A percentile compares a stretch with the other conserved stretches of the same genome.
These are phyloP conservation scores for Elongisporangium anandrum DNA, from an alignment of 352 stramenopile species.

Conservation along the genomic window DNA sequence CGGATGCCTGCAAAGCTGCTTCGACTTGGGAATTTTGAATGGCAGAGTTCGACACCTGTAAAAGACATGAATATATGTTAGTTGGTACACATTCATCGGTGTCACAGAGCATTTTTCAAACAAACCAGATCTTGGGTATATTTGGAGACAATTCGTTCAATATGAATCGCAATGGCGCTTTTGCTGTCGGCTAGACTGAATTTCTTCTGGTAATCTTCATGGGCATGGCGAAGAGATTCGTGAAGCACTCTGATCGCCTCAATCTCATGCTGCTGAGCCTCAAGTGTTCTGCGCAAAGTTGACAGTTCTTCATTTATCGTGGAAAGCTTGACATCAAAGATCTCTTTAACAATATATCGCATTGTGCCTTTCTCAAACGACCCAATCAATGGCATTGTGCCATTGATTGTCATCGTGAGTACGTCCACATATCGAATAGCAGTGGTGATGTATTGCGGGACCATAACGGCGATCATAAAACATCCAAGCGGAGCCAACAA, in stretches of 20 bases:
- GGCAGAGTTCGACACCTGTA: not conserved
- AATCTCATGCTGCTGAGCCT: conserved; percentile 53
- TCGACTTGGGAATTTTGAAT: conserved; percentile 20
- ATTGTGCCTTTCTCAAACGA: conserved; percentile 51
- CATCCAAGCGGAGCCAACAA: conserved; percentile 64
- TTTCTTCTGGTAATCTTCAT: conserved; percentile 53
- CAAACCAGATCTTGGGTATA: conserved; percentile 62
- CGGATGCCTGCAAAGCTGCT: conserved; percentile 18
- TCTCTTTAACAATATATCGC: conserved; percentile 57
- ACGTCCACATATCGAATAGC: conserved; percentile 69
- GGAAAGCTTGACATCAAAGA: conserved; percentile 63
- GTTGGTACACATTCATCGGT: not conserved
- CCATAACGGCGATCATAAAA: conserved; percentile 64
- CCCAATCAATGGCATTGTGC: conserved; percentile 16
- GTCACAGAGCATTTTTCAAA: conserved; percentile 5
- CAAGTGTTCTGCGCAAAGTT: conserved; percentile 41
- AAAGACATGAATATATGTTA: not conserved
- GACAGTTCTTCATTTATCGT: conserved; percentile 49
- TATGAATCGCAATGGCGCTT: conserved; percentile 58
- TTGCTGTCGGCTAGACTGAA: conserved; percentile 52
- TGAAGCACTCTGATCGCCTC: conserved; percentile 53
- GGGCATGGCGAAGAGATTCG: conserved; percentile 44
- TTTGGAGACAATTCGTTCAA: conserved; percentile 61
- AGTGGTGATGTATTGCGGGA: conserved; percentile 62
- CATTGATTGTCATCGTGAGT: conserved; percentile 38